Evolutionary conservation across 148 eudicot genomes (phyloP), one percentile per base, ranked within the genome.

Genomic region (Euryodendron excelsum): DNA sequence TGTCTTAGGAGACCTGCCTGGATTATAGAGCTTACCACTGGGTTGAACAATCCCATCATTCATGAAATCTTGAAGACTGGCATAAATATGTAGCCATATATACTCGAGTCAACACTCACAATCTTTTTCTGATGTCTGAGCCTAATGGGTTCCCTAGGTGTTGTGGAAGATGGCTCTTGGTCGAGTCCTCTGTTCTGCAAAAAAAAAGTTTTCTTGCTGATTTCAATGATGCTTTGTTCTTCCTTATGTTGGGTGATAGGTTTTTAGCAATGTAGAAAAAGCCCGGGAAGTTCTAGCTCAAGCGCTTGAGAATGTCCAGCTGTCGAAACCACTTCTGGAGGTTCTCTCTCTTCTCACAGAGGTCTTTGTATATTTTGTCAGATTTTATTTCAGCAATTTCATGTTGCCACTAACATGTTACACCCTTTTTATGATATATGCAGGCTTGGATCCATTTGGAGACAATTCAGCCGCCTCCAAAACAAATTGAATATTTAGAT

Each of bases 241-340:
- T 18, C 7, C 0, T 36, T 53, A 27, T 21, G 48, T 83, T 74
- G 79, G 60, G 36, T 78, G 10, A 34, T 78, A 96, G 99, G 97
- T 88, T 76, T 83, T 78, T 87, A 85, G 89, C 73, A 85, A 91
- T 77, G 87, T 85, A 15, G 98, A 91, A 63, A 96, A 89, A 79
- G 92, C 98, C 48, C 90, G 99, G 75, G 94, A 93, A 75, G 83
- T 96, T 78, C 90, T 96, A 73, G 86, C 76, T 81, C 91, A 84
- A 80, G 97, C 92, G 62, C 85, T 91, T 69, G 97, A 96, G 77
- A 86, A 82, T 76, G 85, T 80, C 45, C 94, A 87, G 59, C 56
- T 89, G 62, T 91, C 99, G 12, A 96, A 90, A 89, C 92, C 97
- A 17, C 90, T 96, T 74, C 81, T 96, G 78, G 98, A 96, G 99